Conservation (phyloP, 352 stramenopile species). For the Phytophthora citricola region DNA sequence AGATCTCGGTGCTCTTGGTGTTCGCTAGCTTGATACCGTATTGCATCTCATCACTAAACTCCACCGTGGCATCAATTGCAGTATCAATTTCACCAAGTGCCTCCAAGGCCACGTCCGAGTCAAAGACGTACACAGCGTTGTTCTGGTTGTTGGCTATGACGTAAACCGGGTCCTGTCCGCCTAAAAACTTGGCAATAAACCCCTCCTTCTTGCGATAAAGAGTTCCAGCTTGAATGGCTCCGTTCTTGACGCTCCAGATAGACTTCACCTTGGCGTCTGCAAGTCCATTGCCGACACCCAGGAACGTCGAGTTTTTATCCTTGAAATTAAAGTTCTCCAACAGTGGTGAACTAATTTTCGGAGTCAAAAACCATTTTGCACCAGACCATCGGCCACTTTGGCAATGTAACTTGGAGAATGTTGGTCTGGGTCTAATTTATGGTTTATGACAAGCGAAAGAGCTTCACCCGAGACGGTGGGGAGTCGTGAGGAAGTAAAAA, state of each 20-base stretch:
- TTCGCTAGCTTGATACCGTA: slow-evolving; percentile 42
- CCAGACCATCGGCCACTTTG: slow-evolving; percentile 37
- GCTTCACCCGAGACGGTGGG: slow-evolving; percentile 25
- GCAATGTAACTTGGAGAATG: slow-evolving; percentile 14
- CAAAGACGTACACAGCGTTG: slow-evolving; percentile 39
- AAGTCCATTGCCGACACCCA: slow-evolving; percentile 31
- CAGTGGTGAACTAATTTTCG: slow-evolving; percentile 21
- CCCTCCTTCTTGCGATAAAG: slow-evolving; percentile 35
- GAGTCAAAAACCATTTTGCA: slow-evolving; percentile 44
- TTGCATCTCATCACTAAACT: slow-evolving; percentile 23
- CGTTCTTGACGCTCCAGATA: slow-evolving; percentile 43
- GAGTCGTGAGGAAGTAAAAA: slow-evolving; percentile 32
- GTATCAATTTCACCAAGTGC: slow-evolving; percentile 22
- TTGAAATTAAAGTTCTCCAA: slow-evolving; percentile 35
- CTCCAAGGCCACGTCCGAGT: slow-evolving; percentile 36
- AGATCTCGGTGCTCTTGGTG: slow-evolving; percentile 35
- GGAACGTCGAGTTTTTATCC: slow-evolving; percentile 20
- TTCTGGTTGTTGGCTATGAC: slow-evolving; percentile 35
- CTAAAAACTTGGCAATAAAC: slow-evolving; percentile 32
- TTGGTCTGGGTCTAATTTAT: slow-evolving; percentile 26
- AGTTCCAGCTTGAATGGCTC: slow-evolving; percentile 41
- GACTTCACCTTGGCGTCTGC: slow-evolving; percentile 15
- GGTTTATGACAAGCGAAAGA: slow-evolving; percentile 29
- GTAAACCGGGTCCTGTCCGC: slow-evolving; percentile 28
- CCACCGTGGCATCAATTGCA: slow-evolving; percentile 22